Evolutionary conservation across 371 early-diverging fungal genomes (phyloP).

Genomic region (Rhizomucor miehei): DNA sequence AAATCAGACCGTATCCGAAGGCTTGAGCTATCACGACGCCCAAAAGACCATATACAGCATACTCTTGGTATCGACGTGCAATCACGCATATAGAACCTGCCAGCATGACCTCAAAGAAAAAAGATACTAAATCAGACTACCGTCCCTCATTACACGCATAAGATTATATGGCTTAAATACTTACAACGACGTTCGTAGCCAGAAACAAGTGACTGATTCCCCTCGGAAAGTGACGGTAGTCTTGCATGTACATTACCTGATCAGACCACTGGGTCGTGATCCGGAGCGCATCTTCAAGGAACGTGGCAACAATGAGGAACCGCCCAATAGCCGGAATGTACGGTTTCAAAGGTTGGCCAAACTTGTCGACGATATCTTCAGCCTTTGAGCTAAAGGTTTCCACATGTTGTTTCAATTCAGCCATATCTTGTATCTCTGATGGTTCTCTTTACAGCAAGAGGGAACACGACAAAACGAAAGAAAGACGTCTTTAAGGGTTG

Average conservation of each 20-base stretch:
- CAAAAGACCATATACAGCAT: constrained; percentile 79
- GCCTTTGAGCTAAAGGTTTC: constrained; percentile 44
- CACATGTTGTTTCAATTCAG: constrained; percentile 15
- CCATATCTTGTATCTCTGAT: constrained; percentile 2
- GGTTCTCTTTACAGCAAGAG: too few relatives aligned
- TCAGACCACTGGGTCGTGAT: constrained; percentile 87
- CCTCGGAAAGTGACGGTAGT: constrained; percentile 75
- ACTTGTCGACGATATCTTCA: constrained; percentile 74
- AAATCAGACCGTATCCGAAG: constrained; percentile 90
- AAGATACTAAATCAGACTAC: too few relatives aligned
- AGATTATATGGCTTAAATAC: constrained; percentile 10
- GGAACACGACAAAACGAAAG: too few relatives aligned
- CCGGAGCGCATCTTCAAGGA: constrained; percentile 91
- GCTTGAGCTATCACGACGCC: constrained; percentile 83
- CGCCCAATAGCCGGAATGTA: constrained; percentile 87
- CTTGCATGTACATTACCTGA: constrained; percentile 79
- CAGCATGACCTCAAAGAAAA: constrained; percentile 65
- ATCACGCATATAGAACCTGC: constrained; percentile 77
- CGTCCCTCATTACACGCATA: background rate
- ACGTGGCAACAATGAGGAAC: constrained; percentile 91
- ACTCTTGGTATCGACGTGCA: constrained; percentile 71
- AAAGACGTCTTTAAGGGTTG: too few relatives aligned
- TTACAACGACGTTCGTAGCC: constrained; percentile 70
- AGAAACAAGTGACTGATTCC: constrained; percentile 84
- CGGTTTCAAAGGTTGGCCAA: constrained; percentile 87